These are phyloP conservation scores for Pseudonectria foliicola DNA, from an alignment of 2,329 filamentous ascomycete genomes.

Conservation along the genomic window DNA sequence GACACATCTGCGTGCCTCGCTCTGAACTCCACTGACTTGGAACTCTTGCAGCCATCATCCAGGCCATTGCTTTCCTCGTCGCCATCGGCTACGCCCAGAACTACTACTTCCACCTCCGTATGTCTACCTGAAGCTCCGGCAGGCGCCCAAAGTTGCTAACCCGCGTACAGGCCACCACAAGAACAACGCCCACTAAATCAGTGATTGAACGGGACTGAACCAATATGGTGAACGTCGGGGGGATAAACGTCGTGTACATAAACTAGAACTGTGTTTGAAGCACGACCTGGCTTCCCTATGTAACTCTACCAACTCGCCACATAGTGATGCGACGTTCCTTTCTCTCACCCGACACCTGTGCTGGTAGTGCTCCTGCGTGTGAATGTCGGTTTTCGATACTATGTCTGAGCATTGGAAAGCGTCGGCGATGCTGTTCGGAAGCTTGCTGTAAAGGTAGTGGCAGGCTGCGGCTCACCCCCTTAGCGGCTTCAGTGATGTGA, in stretches of 20 bases:
- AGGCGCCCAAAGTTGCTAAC: conserved; percentile 10
- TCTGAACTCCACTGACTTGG: conserved; percentile 16
- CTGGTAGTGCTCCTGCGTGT: neutral
- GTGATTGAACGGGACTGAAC: conserved; percentile 6
- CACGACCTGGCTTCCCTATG: conserved; percentile 31
- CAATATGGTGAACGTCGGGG: conserved; percentile 17
- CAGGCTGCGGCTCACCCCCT: no score
- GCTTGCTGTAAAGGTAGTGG: no score
- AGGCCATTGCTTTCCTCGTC: conserved; percentile 72
- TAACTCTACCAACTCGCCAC: conserved; percentile 21
- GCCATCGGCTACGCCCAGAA: conserved; percentile 89
- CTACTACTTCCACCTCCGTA: conserved; percentile 99
- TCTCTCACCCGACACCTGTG: neutral
- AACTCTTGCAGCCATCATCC: conserved; percentile 65
- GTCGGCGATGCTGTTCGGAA: no score
- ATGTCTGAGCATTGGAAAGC: no score
- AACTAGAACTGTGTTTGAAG: conserved; percentile 29
- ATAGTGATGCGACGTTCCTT: conserved; percentile 21
- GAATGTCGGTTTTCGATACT: no score
- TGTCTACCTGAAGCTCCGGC: conserved; percentile 32
- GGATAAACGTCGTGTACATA: conserved; percentile 35
- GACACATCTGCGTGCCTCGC: conserved; percentile 19
- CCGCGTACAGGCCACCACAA: conserved; percentile 86
- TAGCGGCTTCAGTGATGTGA: no score
- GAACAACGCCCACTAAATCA: conserved; percentile 92